A percentile compares a stretch with the other conserved stretches of the same genome.
Conservation (phyloP, 2,329 filamentous ascomycete genomes). For the Nemania abortiva region DNA sequence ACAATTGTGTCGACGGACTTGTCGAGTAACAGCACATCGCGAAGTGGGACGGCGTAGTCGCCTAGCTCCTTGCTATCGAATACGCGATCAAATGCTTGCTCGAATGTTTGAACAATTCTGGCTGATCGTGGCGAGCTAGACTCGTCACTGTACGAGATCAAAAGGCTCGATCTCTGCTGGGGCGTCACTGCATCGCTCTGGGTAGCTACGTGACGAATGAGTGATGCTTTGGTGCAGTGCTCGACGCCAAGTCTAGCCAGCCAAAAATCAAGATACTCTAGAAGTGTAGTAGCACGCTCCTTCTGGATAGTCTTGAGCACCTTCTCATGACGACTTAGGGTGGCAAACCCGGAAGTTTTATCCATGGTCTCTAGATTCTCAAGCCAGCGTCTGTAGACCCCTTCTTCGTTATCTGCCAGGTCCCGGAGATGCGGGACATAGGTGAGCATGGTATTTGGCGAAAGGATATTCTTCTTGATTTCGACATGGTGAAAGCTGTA, state of each 20-base stretch:
- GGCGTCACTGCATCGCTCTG: slow-evolving; percentile 63
- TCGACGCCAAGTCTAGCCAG: slow-evolving; percentile 63
- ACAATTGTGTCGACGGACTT: slow-evolving; percentile 66
- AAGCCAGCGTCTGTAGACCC: slow-evolving; percentile 67
- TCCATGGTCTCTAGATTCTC: slow-evolving; percentile 70
- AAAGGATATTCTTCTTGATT: slow-evolving; percentile 69
- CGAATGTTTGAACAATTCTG: slow-evolving; percentile 63
- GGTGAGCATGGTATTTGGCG: slow-evolving; percentile 70
- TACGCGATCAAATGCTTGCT: slow-evolving; percentile 68
- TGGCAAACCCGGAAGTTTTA: slow-evolving; percentile 67
- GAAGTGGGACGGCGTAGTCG: slow-evolving; percentile 59
- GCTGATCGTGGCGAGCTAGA: slow-evolving; percentile 58
- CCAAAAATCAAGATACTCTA: slow-evolving; percentile 68
- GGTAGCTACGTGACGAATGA: slow-evolving; percentile 66
- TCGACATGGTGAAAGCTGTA: slow-evolving; percentile 72
- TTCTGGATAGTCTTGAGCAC: slow-evolving; percentile 61
- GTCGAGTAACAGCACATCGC: slow-evolving; percentile 66
- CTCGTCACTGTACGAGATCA: slow-evolving; percentile 61
- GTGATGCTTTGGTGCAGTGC: slow-evolving; percentile 63
- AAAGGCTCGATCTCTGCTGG: slow-evolving; percentile 65
- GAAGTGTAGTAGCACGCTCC: slow-evolving; percentile 64
- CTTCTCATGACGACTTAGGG: slow-evolving; percentile 65
- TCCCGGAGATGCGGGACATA: slow-evolving; percentile 71
- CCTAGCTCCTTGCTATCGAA: slow-evolving; percentile 57
- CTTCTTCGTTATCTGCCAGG: slow-evolving; percentile 67